A percentile compares a stretch with the other conserved stretches of the same genome.
Evolutionary conservation across 768 basidiomycete genomes (phyloP).

Genomic region (Naematelia aurantialba): DNA sequence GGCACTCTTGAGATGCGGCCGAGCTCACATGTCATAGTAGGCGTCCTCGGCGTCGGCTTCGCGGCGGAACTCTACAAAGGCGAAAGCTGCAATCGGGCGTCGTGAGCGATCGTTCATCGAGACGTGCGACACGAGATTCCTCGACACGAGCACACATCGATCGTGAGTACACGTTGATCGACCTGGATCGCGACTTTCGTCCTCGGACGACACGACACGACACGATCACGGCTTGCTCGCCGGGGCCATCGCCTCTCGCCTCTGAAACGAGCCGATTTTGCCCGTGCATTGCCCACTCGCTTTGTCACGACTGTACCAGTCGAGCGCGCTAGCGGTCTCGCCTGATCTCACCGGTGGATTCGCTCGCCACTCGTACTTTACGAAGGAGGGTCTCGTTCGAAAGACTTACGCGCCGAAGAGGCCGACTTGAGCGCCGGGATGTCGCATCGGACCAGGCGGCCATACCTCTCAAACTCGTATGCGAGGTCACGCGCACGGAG

Average conservation of each 20-base stretch:
- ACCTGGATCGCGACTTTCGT: background rate
- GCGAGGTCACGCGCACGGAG: conserved; percentile 44
- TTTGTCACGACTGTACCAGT: too few relatives aligned
- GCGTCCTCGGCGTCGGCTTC: conserved; percentile 76
- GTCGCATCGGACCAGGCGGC: conserved; percentile 42
- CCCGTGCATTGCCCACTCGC: too few relatives aligned
- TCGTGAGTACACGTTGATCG: background rate
- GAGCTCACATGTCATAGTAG: conserved; percentile 72
- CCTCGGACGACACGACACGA: conserved; percentile 1
- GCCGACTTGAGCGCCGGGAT: conserved; percentile 41
- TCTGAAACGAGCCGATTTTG: too few relatives aligned
- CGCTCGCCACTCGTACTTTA: background rate
- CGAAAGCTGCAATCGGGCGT: conserved; percentile 59
- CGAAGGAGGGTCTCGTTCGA: background rate
- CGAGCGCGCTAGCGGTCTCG: too few relatives aligned
- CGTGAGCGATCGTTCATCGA: conserved; percentile 15
- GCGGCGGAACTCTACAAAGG: conserved; percentile 78
- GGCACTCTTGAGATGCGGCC: background rate
- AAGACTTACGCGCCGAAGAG: conserved; percentile 37
- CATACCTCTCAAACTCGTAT: conserved; percentile 48
- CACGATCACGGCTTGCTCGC: too few relatives aligned
- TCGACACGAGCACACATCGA: background rate
- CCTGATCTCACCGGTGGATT: too few relatives aligned
- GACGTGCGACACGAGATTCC: background rate
- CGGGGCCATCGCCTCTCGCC: too few relatives aligned